Base-by-base conservation (phyloP, 495 filamentous ascomycete genomes). In the Xylaria scruposa region DNA sequence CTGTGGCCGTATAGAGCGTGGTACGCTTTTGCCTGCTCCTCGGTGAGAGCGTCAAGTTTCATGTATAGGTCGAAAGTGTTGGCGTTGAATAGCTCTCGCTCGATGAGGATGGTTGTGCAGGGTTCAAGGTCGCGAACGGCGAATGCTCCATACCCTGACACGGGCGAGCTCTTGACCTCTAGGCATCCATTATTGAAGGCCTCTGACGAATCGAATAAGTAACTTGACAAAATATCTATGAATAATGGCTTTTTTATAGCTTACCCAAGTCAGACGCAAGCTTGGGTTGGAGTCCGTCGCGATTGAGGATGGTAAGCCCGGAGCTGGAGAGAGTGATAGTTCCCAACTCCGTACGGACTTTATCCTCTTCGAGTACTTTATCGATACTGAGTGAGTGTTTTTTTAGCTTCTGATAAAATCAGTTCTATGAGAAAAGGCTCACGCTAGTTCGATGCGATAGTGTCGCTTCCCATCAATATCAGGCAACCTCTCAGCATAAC, bases 141-240 rank as follows among this genome's bases (percentile, higher is more conserved):
- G 40, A 82, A 81, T 15, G 66, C 72, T 19, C 80, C 80, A n/a
- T 76, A 68, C 0, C 80, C 80, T 10, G 76, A 75, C 0, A 70
- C 24, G 0, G 24, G 51, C 13, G 80, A 82, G 0, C 61, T 61
- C 5, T 70, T 71, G 26, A 82, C 61, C 31, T 77, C 56, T 21
- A 81, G 72, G n/a, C 69, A 71, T 44, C 60, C 64, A 21, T 72
- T 72, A 10, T 67, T 60, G 64, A 67, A 72, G 7, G 7, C 26
- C 38, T 67, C 70, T 72, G 36, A 9, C 0, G 29, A 40, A 38
- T 60, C 17, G 26, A 42, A 29, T n/a, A 60, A 42, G 26, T 36
- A 26, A 51, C 19, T 2, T 4, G 9, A 5, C 4, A 24, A 13
- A 49, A 47, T 15, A 3, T 1, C n/a, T 21, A 42, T 10, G 1